Evolutionary conservation across 805 yeast species (phyloP).

Genomic region (Grigorovia humatica): DNA sequence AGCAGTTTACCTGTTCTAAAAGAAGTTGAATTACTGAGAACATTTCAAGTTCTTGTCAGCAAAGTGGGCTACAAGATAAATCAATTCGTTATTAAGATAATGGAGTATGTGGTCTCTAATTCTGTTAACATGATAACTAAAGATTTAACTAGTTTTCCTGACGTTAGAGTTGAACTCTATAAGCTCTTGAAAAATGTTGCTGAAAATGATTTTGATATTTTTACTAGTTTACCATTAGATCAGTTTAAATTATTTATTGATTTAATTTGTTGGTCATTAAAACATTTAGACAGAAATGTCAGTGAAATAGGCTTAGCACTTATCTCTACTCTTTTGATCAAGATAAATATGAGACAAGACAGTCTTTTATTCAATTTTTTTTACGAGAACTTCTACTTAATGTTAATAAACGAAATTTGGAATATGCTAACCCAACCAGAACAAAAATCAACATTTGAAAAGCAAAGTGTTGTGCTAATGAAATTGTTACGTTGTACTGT

Average conservation of each 20-base stretch:
- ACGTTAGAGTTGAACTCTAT: slow-evolving; percentile 66
- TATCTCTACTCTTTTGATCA: slow-evolving; percentile 29
- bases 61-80: slow-evolving; percentile 84
- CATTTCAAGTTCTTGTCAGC: slow-evolving; percentile 81
- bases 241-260: slow-evolving; percentile 80
- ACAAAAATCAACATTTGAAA: slow-evolving; percentile 85
- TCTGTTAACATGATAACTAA: slow-evolving; percentile 88
- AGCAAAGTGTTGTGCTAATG: slow-evolving; percentile 71
- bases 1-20: slow-evolving; percentile 83
- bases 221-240: slow-evolving; percentile 70
- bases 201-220: slow-evolving; percentile 60
- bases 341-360: slow-evolving; percentile 63
- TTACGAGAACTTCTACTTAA: slow-evolving; percentile 73
- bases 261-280: slow-evolving; percentile 93
- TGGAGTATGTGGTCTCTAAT: slow-evolving; percentile 79
- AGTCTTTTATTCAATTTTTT: slow-evolving; percentile 64
- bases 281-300: slow-evolving; percentile 89
- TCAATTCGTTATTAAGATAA: slow-evolving; percentile 73
- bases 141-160: slow-evolving; percentile 89
- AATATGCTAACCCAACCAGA: slow-evolving; percentile 87
- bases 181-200: slow-evolving; percentile 6
- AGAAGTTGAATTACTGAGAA: slow-evolving; percentile 90
- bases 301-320: slow-evolving; percentile 76
- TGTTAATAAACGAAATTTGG: slow-evolving; percentile 77
- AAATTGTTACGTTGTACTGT: slow-evolving; percentile 70